Evolutionary conservation across 371 early-diverging fungal genomes (phyloP).

Genomic region (Conidiobolus coronatus): DNA sequence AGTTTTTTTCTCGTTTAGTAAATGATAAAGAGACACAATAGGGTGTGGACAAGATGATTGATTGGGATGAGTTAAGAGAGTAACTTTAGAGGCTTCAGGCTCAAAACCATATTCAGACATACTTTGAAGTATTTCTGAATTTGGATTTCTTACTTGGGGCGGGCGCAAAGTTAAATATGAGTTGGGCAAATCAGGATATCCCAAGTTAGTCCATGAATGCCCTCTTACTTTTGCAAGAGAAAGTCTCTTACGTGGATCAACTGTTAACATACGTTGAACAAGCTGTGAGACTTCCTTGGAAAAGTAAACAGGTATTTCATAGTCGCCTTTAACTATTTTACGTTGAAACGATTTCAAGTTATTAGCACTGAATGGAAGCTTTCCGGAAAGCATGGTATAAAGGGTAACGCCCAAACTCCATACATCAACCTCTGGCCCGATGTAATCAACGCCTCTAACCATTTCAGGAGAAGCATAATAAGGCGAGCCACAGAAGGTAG

Average conservation of each 20-base stretch:
- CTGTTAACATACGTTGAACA: constrained; percentile 53
- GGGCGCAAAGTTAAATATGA: constrained; percentile 39
- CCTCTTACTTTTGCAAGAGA: constrained; percentile 44
- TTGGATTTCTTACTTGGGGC: constrained; percentile 41
- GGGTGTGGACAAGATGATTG: constrained; percentile 13
- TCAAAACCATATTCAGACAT: constrained; percentile 80
- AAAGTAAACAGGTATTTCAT: constrained; percentile 47
- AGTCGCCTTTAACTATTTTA: constrained; percentile 66
- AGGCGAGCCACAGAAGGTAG: constrained; percentile 88
- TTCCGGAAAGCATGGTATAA: constrained; percentile 82
- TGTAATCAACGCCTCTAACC: constrained; percentile 61
- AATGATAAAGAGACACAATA: constrained; percentile 11
- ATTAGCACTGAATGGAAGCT: constrained; percentile 88
- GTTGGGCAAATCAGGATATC: constrained; percentile 36
- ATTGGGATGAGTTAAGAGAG: constrained; percentile 20
- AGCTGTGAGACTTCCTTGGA: constrained; percentile 47
- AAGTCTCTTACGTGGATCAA: constrained; percentile 46
- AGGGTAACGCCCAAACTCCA: constrained; percentile 93
- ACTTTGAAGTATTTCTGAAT: constrained; percentile 44
- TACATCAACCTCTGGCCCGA: constrained; percentile 87
- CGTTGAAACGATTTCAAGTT: constrained; percentile 63
- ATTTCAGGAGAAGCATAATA: constrained; percentile 97
- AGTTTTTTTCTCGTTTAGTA: constrained; percentile 8
- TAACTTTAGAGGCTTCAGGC: constrained; percentile 33
- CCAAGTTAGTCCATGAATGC: constrained; percentile 73